These are phyloP conservation scores for Aegilops longissima DNA, from an alignment of 176 grass and related monocot species.

Conservation along the genomic window DNA sequence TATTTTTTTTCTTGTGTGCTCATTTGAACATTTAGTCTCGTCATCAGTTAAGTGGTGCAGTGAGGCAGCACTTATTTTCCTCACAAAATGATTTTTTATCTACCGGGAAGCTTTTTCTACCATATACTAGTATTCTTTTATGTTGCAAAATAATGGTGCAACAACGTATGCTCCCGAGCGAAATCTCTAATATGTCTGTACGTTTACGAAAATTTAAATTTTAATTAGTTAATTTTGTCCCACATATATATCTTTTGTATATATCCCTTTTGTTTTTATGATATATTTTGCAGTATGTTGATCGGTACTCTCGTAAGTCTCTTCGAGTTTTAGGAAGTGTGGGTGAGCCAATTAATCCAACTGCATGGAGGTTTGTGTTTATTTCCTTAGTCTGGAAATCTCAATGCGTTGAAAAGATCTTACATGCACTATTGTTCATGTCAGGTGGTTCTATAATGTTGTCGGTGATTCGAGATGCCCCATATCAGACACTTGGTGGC, in stretches of 20 bases:
- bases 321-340: slow-evolving; percentile 97
- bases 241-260: background rate
- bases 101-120: background rate
- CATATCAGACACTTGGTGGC: slow-evolving; percentile 99
- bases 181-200: slow-evolving; percentile 18
- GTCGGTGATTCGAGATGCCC: slow-evolving; percentile 76
- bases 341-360: slow-evolving; percentile 98
- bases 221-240: background rate
- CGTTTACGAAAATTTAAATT: background rate
- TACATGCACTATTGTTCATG: slow-evolving; percentile 29
- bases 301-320: slow-evolving; percentile 83
- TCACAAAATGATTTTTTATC: background rate
- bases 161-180: background rate
- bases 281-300: slow-evolving; percentile 72
- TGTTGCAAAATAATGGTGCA: background rate
- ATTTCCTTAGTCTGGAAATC: slow-evolving; percentile 25
- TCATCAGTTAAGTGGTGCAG: background rate
- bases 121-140: background rate
- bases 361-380: slow-evolving; percentile 83
- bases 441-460: slow-evolving; percentile 95
- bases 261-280: slow-evolving; percentile 15
- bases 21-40: background rate
- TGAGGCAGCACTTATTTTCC: background rate
- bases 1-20: slow-evolving; percentile 13
- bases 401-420: background rate